Evolutionary conservation across 78 protist species (phyloP).

Genomic region (Bigelowiella natans): DNA sequence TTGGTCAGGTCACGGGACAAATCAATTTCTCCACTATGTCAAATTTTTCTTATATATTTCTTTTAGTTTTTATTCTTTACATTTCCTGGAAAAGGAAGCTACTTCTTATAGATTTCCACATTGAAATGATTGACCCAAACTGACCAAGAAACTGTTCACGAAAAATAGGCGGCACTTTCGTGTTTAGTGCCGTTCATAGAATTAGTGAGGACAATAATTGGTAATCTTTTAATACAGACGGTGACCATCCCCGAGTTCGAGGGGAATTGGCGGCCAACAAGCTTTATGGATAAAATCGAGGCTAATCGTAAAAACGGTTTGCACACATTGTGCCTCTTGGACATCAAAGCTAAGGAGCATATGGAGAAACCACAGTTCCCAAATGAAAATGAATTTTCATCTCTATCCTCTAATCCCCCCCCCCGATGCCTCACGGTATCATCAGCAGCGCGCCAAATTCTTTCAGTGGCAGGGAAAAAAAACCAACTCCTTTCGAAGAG

Average conservation of each 20-base stretch:
- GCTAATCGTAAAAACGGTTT: not conserved
- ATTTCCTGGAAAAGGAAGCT: not conserved
- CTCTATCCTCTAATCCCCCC: too few relatives aligned
- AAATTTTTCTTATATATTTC: not conserved
- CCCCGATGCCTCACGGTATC: too few relatives aligned
- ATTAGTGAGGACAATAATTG: too few relatives aligned
- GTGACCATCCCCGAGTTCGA: not conserved
- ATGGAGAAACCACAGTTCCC: too few relatives aligned
- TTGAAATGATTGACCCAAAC: not conserved
- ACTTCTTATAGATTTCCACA: not conserved
- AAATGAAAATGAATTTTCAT: too few relatives aligned
- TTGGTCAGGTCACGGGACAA: not conserved
- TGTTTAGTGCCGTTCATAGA: too few relatives aligned
- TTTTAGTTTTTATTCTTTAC: not conserved
- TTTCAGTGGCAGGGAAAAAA: too few relatives aligned
- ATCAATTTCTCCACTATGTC: not conserved
- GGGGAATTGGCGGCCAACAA: not conserved
- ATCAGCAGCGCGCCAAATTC: too few relatives aligned
- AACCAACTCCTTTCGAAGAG: too few relatives aligned
- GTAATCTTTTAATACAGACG: too few relatives aligned
- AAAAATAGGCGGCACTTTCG: too few relatives aligned
- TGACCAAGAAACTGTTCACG: too few relatives aligned
- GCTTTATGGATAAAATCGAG: not conserved
- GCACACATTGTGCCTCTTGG: not conserved
- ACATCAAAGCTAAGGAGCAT: not conserved